These are phyloP conservation scores for Lentinus brumalis DNA, from an alignment of 768 basidiomycete species.

Conservation along the genomic window DNA sequence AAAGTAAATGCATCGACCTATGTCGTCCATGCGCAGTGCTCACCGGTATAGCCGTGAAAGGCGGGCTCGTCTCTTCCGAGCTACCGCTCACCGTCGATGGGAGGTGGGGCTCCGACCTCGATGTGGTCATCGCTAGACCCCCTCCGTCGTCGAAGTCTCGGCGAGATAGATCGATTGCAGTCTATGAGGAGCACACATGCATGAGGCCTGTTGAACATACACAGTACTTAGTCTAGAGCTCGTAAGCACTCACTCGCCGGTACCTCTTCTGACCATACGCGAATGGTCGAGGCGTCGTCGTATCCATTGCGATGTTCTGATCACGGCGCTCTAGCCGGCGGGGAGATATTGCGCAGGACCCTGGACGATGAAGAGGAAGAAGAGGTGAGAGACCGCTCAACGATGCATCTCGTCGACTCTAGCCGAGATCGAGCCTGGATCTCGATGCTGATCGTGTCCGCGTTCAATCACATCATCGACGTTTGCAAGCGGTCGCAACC, in stretches of 20 bases:
- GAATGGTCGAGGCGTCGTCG: too few species aligned
- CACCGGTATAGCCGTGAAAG: constrained; percentile 1
- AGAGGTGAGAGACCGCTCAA: too few species aligned
- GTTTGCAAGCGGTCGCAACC: background rate
- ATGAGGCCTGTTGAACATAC: background rate
- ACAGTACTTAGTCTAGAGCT: too few species aligned
- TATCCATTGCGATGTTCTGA: too few species aligned
- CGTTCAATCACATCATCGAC: background rate
- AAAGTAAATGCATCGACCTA: background rate
- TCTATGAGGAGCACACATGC: background rate
- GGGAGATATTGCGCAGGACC: too few species aligned
- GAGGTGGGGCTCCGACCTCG: background rate
- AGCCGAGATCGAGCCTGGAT: background rate
- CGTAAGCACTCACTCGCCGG: too few species aligned
- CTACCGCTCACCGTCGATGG: background rate
- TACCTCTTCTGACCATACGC: too few species aligned
- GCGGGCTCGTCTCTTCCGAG: background rate
- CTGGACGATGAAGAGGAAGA: too few species aligned
- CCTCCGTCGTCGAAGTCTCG: background rate
- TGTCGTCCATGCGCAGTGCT: background rate
- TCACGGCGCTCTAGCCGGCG: too few species aligned
- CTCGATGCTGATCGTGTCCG: background rate
- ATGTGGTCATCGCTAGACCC: background rate
- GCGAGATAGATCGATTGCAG: background rate
- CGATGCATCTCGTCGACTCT: background rate